A percentile compares a stretch with the other conserved stretches of the same genome.
These are phyloP conservation scores for Tylopilus sp. DNA, from an alignment of 1,284 basidiomycete species.

Conservation along the genomic window DNA sequence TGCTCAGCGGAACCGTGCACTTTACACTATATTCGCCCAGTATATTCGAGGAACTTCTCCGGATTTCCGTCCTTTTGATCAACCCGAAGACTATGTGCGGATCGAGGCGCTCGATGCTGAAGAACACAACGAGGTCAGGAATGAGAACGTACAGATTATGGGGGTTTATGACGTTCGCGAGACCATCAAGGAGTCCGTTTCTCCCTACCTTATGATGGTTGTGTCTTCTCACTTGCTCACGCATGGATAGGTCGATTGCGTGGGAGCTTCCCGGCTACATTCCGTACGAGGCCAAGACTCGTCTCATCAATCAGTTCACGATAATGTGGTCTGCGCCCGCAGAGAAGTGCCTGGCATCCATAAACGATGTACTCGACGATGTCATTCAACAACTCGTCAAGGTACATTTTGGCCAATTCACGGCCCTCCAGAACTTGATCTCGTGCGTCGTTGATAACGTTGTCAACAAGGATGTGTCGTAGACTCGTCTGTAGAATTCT, in stretches of 20 bases:
- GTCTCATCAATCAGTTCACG: slow-evolving; percentile 41
- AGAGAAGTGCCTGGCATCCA: slow-evolving; percentile 37
- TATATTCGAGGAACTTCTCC: slow-evolving; percentile 40
- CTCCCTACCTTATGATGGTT: not conserved
- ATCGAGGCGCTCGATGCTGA: slow-evolving; percentile 15
- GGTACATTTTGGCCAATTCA: slow-evolving; percentile 36
- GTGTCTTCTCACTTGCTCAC: slow-evolving; percentile 1
- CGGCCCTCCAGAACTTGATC: slow-evolving; percentile 27
- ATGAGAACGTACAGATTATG: slow-evolving; percentile 13
- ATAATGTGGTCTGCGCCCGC: slow-evolving; percentile 41
- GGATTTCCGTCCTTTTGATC: slow-evolving; percentile 37
- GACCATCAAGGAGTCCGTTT: slow-evolving; percentile 32
- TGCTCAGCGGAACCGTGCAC: slow-evolving; percentile 36
- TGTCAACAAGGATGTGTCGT: not conserved
- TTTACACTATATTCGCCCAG: slow-evolving; percentile 36
- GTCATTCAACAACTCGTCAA: slow-evolving; percentile 21
- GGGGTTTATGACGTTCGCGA: slow-evolving; percentile 33
- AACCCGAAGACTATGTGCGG: not conserved
- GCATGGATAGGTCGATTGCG: slow-evolving; percentile 37
- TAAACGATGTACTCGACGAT: slow-evolving; percentile 26
- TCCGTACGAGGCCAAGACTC: slow-evolving; percentile 48
- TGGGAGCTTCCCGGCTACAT: slow-evolving; percentile 53
- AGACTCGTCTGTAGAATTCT: slow-evolving; percentile 17
- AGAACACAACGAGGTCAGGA: not conserved
- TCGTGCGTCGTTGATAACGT: slow-evolving; percentile 20